Base-by-base conservation (phyloP, 805 yeast species). In the Candida xyloterini region DNA sequence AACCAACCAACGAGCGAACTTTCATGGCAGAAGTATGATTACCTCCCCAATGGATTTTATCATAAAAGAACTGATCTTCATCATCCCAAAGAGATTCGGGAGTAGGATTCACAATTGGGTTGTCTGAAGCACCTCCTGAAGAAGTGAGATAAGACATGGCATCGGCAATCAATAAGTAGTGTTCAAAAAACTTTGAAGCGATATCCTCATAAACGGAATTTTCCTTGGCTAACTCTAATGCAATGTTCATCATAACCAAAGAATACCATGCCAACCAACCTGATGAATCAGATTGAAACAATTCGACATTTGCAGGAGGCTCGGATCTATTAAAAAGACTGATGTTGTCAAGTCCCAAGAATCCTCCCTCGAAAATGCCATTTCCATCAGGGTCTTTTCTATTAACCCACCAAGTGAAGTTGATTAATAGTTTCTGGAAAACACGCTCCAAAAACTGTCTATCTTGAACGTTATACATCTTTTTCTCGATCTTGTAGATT, bases 361-460 rank as follows among this genome's bases (percentile, higher is more conserved):
- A 89, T 0, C 97, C 97, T 46, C 97, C 97, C 65, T 86, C 95
- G 58, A 90, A 89, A 18, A 90, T 84, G 52, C 89, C 89, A 55
- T 84, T 83, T 47, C 96, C 96, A 47, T 80, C 83, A 3, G 73
- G 62, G 64, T 89, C 96, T 59, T 89, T 89, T 55, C 95, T 73
- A 64, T 90, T 89, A 43, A 90, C 96, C 97, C 97, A 89, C 97
- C 97, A 89, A 15, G 96, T 87, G 64, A 89, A 89, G 63, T 89
- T 89, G 44, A 89, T 69, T 62, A 90, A 66, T 55, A 89, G 73
- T 60, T 89, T 89, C 62, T 90, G 97, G 75, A 89, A 89, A 7
- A 87, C 95, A n/a, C 91, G 68, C 63, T 89, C 97, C 60, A 89
- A 72, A 60, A 90, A 89, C 41, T 79, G 84, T 37, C 83, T 63